Conservation (phyloP, 23 red algal species). For the Gracilaria caudata region DNA sequence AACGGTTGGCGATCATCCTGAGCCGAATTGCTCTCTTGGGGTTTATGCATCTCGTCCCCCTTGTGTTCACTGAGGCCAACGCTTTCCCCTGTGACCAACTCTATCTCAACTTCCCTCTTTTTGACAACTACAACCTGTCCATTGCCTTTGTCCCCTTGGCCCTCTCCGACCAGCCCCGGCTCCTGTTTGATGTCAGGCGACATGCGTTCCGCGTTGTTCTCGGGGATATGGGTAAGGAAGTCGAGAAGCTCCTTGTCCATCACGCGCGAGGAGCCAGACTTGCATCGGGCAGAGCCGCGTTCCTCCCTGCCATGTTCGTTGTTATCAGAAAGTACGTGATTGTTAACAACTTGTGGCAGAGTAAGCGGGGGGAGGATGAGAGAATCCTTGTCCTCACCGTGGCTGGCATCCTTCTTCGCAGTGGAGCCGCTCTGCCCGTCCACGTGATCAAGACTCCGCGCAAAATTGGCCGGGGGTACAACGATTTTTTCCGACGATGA, state of each 20-base stretch:
- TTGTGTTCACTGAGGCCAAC: neutral
- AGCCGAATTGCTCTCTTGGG: too few species aligned
- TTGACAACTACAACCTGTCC: too few species aligned
- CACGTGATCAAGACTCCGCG: neutral
- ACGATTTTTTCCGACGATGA: constrained; percentile 1
- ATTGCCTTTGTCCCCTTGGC: too few species aligned
- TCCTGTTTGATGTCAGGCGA: neutral
- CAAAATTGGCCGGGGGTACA: neutral
- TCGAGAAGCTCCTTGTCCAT: constrained; percentile 9
- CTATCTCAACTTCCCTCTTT: neutral
- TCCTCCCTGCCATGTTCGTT: neutral
- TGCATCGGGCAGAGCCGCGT: neutral
- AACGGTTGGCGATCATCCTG: neutral
- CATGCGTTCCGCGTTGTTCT: neutral
- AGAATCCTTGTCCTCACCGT: neutral
- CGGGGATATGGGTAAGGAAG: constrained; percentile 5
- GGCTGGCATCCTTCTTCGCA: neutral
- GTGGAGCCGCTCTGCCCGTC: neutral
- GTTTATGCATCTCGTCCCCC: neutral
- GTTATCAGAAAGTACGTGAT: constrained; percentile 14
- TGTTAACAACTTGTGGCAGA: constrained; percentile 17
- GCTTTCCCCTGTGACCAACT: neutral
- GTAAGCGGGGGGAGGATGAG: constrained; percentile 4
- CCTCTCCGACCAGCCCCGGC: neutral
- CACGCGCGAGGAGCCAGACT: neutral